These are phyloP conservation scores for Thermomyces lanuginosus DNA, from an alignment of 2,329 filamentous ascomycete species.

Conservation along the genomic window DNA sequence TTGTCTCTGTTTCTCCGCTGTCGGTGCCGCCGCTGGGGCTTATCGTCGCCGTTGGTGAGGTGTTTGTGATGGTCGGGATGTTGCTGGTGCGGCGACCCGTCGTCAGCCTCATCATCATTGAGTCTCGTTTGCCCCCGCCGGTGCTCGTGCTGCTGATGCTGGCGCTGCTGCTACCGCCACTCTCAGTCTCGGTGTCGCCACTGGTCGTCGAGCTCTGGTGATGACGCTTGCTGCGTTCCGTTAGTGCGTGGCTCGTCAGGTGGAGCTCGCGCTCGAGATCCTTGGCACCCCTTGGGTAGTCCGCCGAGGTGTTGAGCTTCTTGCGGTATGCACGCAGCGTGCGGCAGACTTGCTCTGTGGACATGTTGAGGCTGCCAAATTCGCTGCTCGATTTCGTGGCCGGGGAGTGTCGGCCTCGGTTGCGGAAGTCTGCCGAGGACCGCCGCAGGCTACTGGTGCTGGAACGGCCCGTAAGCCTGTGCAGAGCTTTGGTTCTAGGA, in stretches of 20 bases:
- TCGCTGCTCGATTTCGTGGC: slow-evolving; percentile 29
- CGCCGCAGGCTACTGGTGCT: slow-evolving; percentile 24
- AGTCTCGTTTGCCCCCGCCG: neutral
- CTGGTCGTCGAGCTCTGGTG: no score
- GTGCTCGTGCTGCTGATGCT: neutral
- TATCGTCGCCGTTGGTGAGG: no score
- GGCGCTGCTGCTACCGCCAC: slow-evolving; percentile 15
- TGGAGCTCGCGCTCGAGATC: slow-evolving; percentile 44
- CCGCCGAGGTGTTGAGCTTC: slow-evolving; percentile 35
- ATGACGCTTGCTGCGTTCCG: slow-evolving; percentile 14
- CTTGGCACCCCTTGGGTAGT: slow-evolving; percentile 33
- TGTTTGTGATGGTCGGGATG: slow-evolving; percentile 1
- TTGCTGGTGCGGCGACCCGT: neutral
- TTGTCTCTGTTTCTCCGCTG: no score
- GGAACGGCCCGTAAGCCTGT: slow-evolving; percentile 14
- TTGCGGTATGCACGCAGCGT: slow-evolving; percentile 43
- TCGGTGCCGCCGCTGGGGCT: no score
- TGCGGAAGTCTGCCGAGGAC: slow-evolving; percentile 36
- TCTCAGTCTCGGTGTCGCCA: slow-evolving; percentile 22
- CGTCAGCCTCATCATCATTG: slow-evolving; percentile 1
- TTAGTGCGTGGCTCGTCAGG: slow-evolving; percentile 21
- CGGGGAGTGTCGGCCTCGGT: slow-evolving; percentile 11
- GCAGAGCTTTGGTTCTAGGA: slow-evolving; percentile 17
- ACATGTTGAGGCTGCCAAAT: slow-evolving; percentile 33
- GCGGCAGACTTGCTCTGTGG: slow-evolving; percentile 42